A percentile compares a stretch with the other conserved stretches of the same genome.
These are phyloP conservation scores for Phytophthora pluvialis DNA, from an alignment of 352 stramenopile genomes.

Conservation along the genomic window DNA sequence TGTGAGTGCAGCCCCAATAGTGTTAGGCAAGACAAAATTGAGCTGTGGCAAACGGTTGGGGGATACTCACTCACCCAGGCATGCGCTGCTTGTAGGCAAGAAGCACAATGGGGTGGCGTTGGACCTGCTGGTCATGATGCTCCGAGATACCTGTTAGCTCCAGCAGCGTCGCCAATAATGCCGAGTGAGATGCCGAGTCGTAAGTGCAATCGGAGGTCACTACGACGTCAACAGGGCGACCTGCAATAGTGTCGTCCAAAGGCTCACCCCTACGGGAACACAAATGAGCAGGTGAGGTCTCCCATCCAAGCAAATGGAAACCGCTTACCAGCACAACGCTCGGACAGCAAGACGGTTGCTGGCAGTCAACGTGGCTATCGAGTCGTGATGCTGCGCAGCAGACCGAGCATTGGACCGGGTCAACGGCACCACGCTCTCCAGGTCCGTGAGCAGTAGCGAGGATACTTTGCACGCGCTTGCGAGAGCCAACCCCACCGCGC, in stretches of 20 bases:
- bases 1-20: conserved; percentile 8
- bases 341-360: conserved; percentile 32
- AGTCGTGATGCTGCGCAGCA: conserved; percentile 28
- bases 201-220: conserved; percentile 74
- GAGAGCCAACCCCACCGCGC: conserved; percentile 55
- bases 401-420: conserved; percentile 42
- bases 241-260: conserved; percentile 12
- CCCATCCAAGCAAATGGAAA: neutral
- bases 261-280: conserved; percentile 22
- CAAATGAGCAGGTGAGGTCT: neutral
- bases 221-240: conserved; percentile 19
- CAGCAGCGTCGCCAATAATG: conserved; percentile 51
- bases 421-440: conserved; percentile 54
- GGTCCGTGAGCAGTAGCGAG: conserved; percentile 63
- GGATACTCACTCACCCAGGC: conserved; percentile 44
- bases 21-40: neutral
- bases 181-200: conserved; percentile 47
- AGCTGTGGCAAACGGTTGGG: neutral
- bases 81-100: conserved; percentile 81
- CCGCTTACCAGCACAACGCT: conserved; percentile 49
- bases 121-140: neutral
- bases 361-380: conserved; percentile 31
- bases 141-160: conserved; percentile 31
- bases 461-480: conserved; percentile 27
- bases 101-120: conserved; percentile 32